Base-by-base conservation (phyloP, 1,284 basidiomycete species). In the Trichosporon sp. region DNA sequence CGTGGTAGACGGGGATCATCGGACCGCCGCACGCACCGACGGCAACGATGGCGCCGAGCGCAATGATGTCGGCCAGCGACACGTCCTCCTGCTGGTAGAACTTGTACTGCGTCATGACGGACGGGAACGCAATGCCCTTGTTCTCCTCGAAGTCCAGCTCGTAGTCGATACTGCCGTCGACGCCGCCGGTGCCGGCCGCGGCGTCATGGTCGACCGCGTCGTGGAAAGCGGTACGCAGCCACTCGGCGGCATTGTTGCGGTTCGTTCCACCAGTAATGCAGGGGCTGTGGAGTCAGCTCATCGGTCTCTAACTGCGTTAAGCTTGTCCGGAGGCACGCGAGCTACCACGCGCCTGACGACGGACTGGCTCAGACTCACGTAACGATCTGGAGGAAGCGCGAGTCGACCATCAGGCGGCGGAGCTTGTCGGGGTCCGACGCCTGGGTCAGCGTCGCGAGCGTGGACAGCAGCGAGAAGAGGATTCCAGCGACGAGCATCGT, bases 241-340 rank as follows among this genome's bases (percentile, higher is more conserved):
- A 73, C 62, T 73, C 72, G 23, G 68, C 65, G 2, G 72, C 65
- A 6, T 63, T 71, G 25, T 68, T 65, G 7, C 71, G 32, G 31
- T 69, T 69, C 1, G 64, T 42, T 12, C 71, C 71, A 11, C 71
- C 71, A 5, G 75, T 76, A 15, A 76, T 80, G 27, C 85, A 68
- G 1, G 83, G 83, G 7, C 65, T 65, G 51, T 9, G 11, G 2
- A 25, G 32, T 27, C 12, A 31, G 56, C 27, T 25, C 42, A n/a
- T 29, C 53, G 18, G 27, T 12, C 4, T 2, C 31, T 31, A 1
- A 7, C 31, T 5, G 9, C 4, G n/a, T 21, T 44, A 25, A 51
- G n/a, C 27, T 18, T 29, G 35, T 25, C 25, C 18, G 23, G 15
- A 38, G 35, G 32, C 38, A 42, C 38, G 18, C 38, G 18, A 42